Base-by-base conservation (phyloP, 805 yeast species). In the Wickerhamia fluorescens region DNA sequence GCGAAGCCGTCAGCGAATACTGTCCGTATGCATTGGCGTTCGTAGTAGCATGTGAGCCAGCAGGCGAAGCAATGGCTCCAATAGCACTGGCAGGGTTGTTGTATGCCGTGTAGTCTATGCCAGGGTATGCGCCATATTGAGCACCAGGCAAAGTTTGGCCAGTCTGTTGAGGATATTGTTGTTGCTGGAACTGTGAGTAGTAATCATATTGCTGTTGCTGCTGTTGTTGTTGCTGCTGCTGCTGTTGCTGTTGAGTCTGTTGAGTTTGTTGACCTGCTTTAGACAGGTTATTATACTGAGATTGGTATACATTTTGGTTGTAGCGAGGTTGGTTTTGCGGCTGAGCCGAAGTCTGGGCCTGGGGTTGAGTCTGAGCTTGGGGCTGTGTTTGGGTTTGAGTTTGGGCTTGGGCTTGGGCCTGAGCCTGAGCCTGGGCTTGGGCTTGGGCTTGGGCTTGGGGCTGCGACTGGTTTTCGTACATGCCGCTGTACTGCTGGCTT, bases 101-200 rank as follows among this genome's bases (percentile, higher is more conserved):
- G 43, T 61, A 61, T 21, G 54, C 55, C 23, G 58, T 48, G 49
- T 64, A 64, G 42, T 64, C 71, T 25, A 53, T 47, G 16, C 64
- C 66, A 26, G 70, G 70, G 48, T 61, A 65, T 25, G 58, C 62
- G 26, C 51, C 67, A 43, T 54, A 64, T 43, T 58, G 66, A 24
- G 41, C 46, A 19, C 58, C 65, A 31, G 69, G 69, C 23, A 56
- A 35, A 29, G 52, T 47, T 37, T 61, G 67, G 20, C 53, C 53
- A 30, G 58, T 56, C 41, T 61, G 67, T 42, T 58, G 65, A 12
- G 59, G 58, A 34, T 57, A 61, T 36, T 61, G 68, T 33, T 54
- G 66, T 38, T 56, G 67, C 40, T 55, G 55, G 38, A 36, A 57
- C 39, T 57, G 63, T 20, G 40, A 43, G 43, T 55, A 54, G 45